These are phyloP conservation scores for Clitopilus hobsonii DNA, from an alignment of 768 basidiomycete genomes.

Conservation along the genomic window DNA sequence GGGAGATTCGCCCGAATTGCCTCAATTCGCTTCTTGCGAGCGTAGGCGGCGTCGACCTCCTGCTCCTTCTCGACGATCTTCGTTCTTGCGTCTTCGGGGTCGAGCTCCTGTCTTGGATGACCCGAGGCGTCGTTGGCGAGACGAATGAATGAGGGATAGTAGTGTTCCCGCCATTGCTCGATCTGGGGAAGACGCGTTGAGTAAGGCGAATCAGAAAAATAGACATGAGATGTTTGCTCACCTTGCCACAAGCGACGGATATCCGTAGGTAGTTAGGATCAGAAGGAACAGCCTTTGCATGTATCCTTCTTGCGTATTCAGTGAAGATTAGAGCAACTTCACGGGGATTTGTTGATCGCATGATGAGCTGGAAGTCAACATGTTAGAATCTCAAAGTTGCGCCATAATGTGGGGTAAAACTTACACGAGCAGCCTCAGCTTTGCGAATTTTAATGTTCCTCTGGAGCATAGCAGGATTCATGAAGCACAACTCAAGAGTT, in stretches of 20 bases:
- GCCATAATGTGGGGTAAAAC: slow-evolving; percentile 16
- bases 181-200: slow-evolving; percentile 56
- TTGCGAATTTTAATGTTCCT: slow-evolving; percentile 94
- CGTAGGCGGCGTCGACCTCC: slow-evolving; percentile 32
- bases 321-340: slow-evolving; percentile 90
- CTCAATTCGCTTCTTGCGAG: slow-evolving; percentile 24
- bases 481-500: slow-evolving; percentile 87
- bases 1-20: slow-evolving; percentile 15
- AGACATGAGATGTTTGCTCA: slow-evolving; percentile 24
- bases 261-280: slow-evolving; percentile 87
- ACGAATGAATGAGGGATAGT: slow-evolving; percentile 88
- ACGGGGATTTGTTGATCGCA: slow-evolving; percentile 86
- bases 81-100: slow-evolving; percentile 54
- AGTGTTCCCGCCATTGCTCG: slow-evolving; percentile 89
- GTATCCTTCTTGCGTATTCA: slow-evolving; percentile 76
- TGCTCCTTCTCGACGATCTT: slow-evolving; percentile 42
- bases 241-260: slow-evolving; percentile 81
- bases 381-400: not conserved
- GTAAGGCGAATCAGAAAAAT: slow-evolving; percentile 8
- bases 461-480: slow-evolving; percentile 85
- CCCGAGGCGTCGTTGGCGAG: slow-evolving; percentile 20
- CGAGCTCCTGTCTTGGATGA: slow-evolving; percentile 24
- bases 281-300: slow-evolving; percentile 68
- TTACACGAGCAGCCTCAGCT: slow-evolving; percentile 78
- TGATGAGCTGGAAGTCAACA: slow-evolving; percentile 62